A percentile compares a stretch with the other conserved stretches of the same genome.
phyloP scores from a whole-genome alignment of 192 early-diverging fungal species.

The Mortierella hygrophila region DNA sequence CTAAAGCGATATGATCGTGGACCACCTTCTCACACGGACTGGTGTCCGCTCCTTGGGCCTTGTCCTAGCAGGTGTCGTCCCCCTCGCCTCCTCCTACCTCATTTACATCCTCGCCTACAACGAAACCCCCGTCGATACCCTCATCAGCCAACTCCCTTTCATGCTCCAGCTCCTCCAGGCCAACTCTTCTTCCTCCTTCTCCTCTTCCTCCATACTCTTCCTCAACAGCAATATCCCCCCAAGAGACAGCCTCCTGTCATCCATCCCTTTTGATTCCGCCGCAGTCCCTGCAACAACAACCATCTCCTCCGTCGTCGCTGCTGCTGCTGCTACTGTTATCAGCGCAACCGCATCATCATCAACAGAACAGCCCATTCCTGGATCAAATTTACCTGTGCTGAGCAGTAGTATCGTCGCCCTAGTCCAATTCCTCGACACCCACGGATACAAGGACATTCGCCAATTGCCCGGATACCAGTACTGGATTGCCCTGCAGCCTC shows the following conservation, averaged over 20 bases:
- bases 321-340: background rate
- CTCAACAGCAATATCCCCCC: too few relatives aligned
- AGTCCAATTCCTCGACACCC: conserved; percentile 17
- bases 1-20: conserved; percentile 24
- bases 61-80: conserved; percentile 24
- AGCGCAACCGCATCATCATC: background rate
- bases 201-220: background rate
- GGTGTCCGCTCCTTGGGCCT: conserved; percentile 34
- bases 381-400: background rate
- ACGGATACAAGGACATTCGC: conserved; percentile 14
- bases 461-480: conserved; percentile 27
- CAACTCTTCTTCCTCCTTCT: background rate
- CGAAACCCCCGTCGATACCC: conserved; percentile 34
- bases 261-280: conserved; percentile 3
- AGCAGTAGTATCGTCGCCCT: background rate
- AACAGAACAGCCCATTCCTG: background rate
- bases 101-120: conserved; percentile 46
- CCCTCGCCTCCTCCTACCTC: conserved; percentile 28
- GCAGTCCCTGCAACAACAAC: background rate
- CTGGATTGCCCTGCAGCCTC: conserved; percentile 14
- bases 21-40: conserved; percentile 35
- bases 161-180: conserved; percentile 28
- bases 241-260: background rate
- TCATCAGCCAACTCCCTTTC: conserved; percentile 14
- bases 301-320: background rate